Evolutionary conservation across 768 basidiomycete genomes (phyloP).

Genomic region (Dacryopinax spathularia): DNA sequence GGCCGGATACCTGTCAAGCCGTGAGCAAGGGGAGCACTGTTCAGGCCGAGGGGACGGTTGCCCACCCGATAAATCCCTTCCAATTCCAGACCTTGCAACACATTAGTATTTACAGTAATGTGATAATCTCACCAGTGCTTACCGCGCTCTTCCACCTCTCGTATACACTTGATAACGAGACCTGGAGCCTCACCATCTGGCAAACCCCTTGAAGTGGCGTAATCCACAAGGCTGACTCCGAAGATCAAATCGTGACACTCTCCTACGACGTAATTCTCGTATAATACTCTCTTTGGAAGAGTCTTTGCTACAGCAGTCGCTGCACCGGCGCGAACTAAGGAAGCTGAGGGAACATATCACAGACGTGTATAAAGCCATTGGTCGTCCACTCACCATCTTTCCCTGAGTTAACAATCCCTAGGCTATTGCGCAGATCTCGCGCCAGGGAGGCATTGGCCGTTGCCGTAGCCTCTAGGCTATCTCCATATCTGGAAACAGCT

Average conservation of each 20-base stretch:
- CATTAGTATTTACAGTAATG: background rate
- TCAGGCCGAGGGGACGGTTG: too few relatives aligned
- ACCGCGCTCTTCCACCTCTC: background rate
- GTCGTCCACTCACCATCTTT: constrained; percentile 50
- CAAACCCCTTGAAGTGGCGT: constrained; percentile 65
- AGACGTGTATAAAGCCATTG: background rate
- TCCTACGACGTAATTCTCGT: constrained; percentile 67
- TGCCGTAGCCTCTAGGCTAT: constrained; percentile 71
- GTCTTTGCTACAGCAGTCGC: constrained; percentile 36
- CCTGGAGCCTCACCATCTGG: constrained; percentile 63
- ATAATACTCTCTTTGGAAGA: constrained; percentile 56
- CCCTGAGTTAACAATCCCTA: constrained; percentile 55
- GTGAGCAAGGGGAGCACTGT: too few relatives aligned
- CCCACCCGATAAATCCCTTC: constrained; percentile 24
- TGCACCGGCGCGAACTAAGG: background rate
- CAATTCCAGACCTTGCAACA: constrained; percentile 15
- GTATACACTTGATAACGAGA: constrained; percentile 48
- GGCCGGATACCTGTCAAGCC: constrained; percentile 56
- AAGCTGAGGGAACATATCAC: background rate
- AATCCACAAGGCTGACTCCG: constrained; percentile 75
- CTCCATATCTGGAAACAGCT: constrained; percentile 57
- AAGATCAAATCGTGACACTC: constrained; percentile 81
- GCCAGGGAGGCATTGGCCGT: constrained; percentile 63
- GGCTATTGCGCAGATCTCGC: constrained; percentile 42
- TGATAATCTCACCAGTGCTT: too few relatives aligned